phyloP scores from a whole-genome alignment of 2,329 filamentous ascomycete species.

The Aspergillus persii region DNA sequence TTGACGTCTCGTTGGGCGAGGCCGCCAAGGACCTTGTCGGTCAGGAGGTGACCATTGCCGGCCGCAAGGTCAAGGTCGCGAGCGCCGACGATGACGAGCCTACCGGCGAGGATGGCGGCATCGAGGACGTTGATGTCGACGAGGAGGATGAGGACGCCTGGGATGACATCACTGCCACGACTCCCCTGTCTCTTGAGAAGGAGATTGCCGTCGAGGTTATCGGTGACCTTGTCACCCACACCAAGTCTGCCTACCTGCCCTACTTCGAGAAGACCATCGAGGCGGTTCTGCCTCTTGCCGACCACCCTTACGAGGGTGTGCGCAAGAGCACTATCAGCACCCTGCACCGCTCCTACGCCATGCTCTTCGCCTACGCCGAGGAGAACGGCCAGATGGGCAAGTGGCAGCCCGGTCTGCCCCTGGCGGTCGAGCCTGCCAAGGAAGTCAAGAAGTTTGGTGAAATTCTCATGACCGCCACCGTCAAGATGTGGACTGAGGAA shows the following conservation, averaged over 20 bases:
- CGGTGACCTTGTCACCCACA: conserved; percentile 86
- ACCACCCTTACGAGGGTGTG: conserved; percentile 90
- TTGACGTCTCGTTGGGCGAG: conserved; percentile 73
- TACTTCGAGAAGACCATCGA: conserved; percentile 89
- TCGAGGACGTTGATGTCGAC: conserved; percentile 65
- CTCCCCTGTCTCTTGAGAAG: conserved; percentile 89
- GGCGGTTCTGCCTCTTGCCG: conserved; percentile 73
- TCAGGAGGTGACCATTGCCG: conserved; percentile 72
- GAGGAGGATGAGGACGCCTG: conserved; percentile 80
- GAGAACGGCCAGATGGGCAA: conserved; percentile 72
- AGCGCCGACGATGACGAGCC: conserved; percentile 55
- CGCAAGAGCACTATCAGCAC: conserved; percentile 89
- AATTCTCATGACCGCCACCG: conserved; percentile 78
- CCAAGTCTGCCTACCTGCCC: conserved; percentile 73
- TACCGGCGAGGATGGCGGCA: conserved; percentile 55
- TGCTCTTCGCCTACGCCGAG: conserved; percentile 84
- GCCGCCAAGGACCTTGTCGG: conserved; percentile 72
- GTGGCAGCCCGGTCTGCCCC: conserved; percentile 84
- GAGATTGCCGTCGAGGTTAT: conserved; percentile 95
- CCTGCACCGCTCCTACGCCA: conserved; percentile 88
- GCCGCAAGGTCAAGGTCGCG: conserved; percentile 82
- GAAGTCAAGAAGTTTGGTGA: conserved; percentile 83
- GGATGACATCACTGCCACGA: conserved; percentile 79
- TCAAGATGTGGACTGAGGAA: conserved; percentile 85
- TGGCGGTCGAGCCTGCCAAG: conserved; percentile 72